A percentile compares a stretch with the other conserved stretches of the same genome.
Evolutionary conservation across 1,139 yeast genomes (phyloP).

Genomic region (Sugiyamaella japonica): DNA sequence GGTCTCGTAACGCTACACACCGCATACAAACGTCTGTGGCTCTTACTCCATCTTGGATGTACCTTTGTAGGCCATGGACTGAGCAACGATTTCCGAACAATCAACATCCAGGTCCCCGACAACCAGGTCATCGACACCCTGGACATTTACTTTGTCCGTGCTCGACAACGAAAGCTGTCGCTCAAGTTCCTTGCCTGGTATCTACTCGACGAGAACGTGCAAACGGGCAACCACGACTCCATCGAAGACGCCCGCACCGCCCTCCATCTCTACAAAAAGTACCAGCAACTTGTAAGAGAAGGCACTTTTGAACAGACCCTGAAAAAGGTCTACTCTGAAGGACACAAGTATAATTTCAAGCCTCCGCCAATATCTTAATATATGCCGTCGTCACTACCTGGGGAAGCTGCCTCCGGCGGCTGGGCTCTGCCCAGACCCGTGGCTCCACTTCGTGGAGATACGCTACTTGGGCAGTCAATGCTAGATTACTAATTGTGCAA

Average conservation of each 20-base stretch:
- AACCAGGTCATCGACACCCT: slow-evolving; percentile 88
- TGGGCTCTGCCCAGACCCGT: slow-evolving; percentile 3
- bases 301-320: slow-evolving; percentile 65
- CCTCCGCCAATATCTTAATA: slow-evolving; percentile 46
- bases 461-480: no score
- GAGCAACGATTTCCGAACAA: slow-evolving; percentile 86
- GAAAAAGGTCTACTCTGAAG: slow-evolving; percentile 72
- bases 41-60: slow-evolving; percentile 82
- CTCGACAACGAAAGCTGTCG: slow-evolving; percentile 75
- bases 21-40: slow-evolving; percentile 86
- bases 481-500: no score
- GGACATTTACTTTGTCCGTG: slow-evolving; percentile 68
- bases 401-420: background rate
- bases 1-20: slow-evolving; percentile 78
- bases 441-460: background rate
- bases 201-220: slow-evolving; percentile 72
- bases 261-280: slow-evolving; percentile 69
- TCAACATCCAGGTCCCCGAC: slow-evolving; percentile 84
- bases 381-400: background rate
- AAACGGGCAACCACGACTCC: slow-evolving; percentile 92
- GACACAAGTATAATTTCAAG: slow-evolving; percentile 58
- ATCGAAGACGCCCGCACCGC: slow-evolving; percentile 96
- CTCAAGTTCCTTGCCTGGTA: slow-evolving; percentile 85
- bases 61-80: slow-evolving; percentile 95
- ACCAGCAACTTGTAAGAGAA: slow-evolving; percentile 55